Evolutionary conservation across 2,329 filamentous ascomycete species (phyloP).

Genomic region (Pseudogymnoascus sp.): DNA sequence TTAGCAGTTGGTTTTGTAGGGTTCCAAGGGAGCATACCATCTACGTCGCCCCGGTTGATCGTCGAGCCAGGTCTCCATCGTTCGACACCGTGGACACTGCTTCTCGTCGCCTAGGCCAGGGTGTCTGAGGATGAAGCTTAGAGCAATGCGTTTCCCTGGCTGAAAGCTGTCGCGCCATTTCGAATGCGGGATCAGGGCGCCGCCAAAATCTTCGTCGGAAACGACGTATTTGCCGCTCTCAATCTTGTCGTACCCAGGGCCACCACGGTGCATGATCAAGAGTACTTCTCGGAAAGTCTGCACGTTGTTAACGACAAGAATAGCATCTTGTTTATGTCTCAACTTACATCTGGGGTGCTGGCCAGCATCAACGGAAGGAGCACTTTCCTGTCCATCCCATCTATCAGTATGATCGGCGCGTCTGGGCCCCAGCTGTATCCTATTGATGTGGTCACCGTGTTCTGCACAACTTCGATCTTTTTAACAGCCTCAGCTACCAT

Average conservation of each 20-base stretch:
- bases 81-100: not conserved
- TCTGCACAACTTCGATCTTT: not conserved
- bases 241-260: constrained; percentile 1
- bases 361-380: not conserved
- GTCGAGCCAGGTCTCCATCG: not conserved
- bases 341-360: not conserved
- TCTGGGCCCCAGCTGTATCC: not conserved
- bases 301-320: not conserved
- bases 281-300: not conserved
- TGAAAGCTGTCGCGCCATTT: not conserved
- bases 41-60: not conserved
- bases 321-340: not conserved
- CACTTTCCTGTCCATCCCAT: not conserved
- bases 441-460: not conserved
- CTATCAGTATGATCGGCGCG: not conserved
- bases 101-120: not conserved
- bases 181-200: not conserved
- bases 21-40: not conserved
- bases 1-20: not conserved
- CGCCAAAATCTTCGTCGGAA: not conserved
- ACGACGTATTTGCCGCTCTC: not conserved
- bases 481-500: not conserved
- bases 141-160: not conserved
- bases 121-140: not conserved
- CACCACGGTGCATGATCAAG: not conserved